Evolutionary conservation across 2,329 filamentous ascomycete genomes (phyloP), one percentile per base, ranked within the genome.

Genomic region (Apiospora rasikravindrae): DNA sequence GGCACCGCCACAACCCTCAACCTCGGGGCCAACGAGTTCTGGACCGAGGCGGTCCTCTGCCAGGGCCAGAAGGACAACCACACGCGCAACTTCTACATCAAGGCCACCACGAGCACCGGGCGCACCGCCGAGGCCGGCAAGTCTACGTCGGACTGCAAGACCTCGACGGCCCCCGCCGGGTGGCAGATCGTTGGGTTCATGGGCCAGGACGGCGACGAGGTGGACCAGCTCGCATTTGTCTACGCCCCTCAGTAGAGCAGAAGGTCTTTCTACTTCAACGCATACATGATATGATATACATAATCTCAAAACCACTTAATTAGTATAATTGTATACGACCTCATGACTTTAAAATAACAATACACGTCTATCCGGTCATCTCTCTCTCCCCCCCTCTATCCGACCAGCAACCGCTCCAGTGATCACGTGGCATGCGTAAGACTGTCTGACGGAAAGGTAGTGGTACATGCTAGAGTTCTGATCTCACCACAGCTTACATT

Each of bases 41-140:
- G 88, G 84, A 84, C 82, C 1, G 75, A 78, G 37, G 87, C 86
- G 0, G 80, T 81, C 69, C 78, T 90, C 16, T 91, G 88, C 79
- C 82, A 85, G 74, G 88, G 84, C 19, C 77, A 86, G 76, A 83
- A 85, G 75, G 79, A 83, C 72, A 76, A 76, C 29, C 76, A 81
- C 19, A 88, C 86, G n/a, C 84, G 88, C 44, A 85, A 85, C 76
- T 89, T 91, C 77, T 90, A 87, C 77, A 84, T 89, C 73, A 75
- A 83, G 71, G 86, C 88, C n/a, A 86, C 82, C 0, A 90, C 88
- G 1, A 88, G 84, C 75, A 71, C 80, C 0, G 88, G 87, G 1
- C 82, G 84, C 29, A 86, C 80, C 0, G 73, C 90, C 7, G 77
- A 78, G 16, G 78, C 84, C 2, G 88, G 88, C 1, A 84, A 79